phyloP scores from a whole-genome alignment of 805 yeast genomes.

The Maudiozyma saulgeensis region DNA sequence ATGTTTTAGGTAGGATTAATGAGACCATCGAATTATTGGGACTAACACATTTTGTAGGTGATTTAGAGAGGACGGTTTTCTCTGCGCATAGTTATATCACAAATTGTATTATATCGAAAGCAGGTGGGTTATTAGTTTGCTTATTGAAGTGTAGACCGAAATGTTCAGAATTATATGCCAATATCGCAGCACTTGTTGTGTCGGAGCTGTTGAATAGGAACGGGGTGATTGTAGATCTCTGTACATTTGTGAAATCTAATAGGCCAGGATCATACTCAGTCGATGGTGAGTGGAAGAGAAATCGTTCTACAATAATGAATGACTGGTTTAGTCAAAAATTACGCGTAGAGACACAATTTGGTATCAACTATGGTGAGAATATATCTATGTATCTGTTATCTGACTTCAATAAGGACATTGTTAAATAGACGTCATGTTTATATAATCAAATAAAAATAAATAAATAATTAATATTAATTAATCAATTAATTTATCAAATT shows the following conservation, averaged over 20 bases:
- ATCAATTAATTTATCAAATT: too few species aligned
- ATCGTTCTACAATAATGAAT: slow-evolving; percentile 57
- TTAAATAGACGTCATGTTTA: neutral
- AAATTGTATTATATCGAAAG: slow-evolving; percentile 61
- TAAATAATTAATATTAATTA: too few species aligned
- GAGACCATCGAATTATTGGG: slow-evolving; percentile 90
- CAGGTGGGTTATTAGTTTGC: slow-evolving; percentile 69
- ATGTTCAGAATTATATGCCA: slow-evolving; percentile 41
- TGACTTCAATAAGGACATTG: slow-evolving; percentile 36
- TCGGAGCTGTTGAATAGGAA: slow-evolving; percentile 71
- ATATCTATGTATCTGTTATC: slow-evolving; percentile 49
- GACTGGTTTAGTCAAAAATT: slow-evolving; percentile 46
- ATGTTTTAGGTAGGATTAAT: slow-evolving; percentile 72
- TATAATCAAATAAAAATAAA: too few species aligned
- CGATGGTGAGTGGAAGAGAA: slow-evolving; percentile 53
- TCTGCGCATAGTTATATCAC: slow-evolving; percentile 36
- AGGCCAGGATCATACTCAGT: slow-evolving; percentile 26
- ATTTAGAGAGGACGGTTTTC: slow-evolving; percentile 65
- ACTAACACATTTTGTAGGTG: slow-evolving; percentile 79
- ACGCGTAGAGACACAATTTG: slow-evolving; percentile 35
- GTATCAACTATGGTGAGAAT: slow-evolving; percentile 59
- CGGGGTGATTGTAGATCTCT: slow-evolving; percentile 72
- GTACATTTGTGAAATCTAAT: slow-evolving; percentile 55
- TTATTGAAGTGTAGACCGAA: slow-evolving; percentile 55
- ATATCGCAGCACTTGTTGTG: slow-evolving; percentile 75